phyloP scores from a whole-genome alignment of 2,329 filamentous ascomycete species.

The Trichocomaceae sp. region DNA sequence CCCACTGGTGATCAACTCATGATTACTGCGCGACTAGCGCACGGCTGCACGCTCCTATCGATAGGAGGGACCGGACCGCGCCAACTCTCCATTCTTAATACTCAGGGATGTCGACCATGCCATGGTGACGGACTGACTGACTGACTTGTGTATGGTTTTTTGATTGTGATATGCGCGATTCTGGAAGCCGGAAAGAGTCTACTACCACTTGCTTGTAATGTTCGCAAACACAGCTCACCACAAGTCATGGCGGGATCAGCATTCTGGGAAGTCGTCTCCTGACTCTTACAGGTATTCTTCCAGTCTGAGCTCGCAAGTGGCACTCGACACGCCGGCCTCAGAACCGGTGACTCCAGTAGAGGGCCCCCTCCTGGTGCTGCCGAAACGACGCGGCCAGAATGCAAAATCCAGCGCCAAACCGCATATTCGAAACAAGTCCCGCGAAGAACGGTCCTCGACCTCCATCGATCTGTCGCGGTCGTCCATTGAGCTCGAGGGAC shows the following conservation, averaged over 20 bases:
- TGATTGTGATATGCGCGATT: not conserved
- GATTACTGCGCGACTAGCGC: not conserved
- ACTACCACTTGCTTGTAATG: constrained; percentile 8
- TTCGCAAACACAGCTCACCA: constrained; percentile 11
- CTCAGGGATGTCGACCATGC: not conserved
- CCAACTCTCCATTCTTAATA: not conserved
- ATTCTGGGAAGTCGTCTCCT: constrained; percentile 14
- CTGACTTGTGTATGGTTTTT: not conserved
- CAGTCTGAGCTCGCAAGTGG: constrained; percentile 11
- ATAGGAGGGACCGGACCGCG: not conserved
- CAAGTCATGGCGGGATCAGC: constrained; percentile 11
- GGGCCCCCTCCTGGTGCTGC: constrained; percentile 14
- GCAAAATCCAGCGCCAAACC: constrained; percentile 47
- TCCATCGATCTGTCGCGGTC: constrained; percentile 51
- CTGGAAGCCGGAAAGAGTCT: not conserved
- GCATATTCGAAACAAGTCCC: constrained; percentile 48
- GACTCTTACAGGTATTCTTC: constrained; percentile 13
- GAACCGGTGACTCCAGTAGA: constrained; percentile 11
- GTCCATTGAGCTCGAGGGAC: constrained; percentile 50
- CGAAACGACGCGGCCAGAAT: constrained; percentile 20
- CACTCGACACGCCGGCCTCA: constrained; percentile 9
- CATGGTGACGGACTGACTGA: not conserved
- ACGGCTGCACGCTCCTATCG: not conserved
- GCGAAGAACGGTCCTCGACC: constrained; percentile 41
- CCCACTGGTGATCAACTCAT: not conserved